Percentiles rank a stretch among this genome's conserved stretches.
Evolutionary conservation across 2,329 filamentous ascomycete genomes (phyloP).

Genomic region (Escovopsis weberi): DNA sequence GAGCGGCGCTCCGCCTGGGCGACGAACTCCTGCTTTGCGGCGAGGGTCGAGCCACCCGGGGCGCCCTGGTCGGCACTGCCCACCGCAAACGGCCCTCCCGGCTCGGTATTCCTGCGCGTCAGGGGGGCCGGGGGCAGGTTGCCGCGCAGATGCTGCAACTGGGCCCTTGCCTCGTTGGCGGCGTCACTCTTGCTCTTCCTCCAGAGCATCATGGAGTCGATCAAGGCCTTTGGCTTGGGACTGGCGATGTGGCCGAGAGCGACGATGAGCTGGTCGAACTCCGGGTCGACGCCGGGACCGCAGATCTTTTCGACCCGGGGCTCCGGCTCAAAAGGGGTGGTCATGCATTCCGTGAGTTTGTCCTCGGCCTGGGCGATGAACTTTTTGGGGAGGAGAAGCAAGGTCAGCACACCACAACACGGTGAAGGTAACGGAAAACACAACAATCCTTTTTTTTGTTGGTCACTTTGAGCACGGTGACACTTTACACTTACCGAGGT

Average conservation of each 20-base stretch:
- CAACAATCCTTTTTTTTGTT: too few species aligned
- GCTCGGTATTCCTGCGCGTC: slow-evolving; percentile 62
- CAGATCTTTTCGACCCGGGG: slow-evolving; percentile 80
- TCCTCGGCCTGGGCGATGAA: slow-evolving; percentile 96
- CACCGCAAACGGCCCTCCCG: slow-evolving; percentile 23
- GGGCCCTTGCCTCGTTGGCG: slow-evolving; percentile 51
- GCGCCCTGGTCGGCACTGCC: slow-evolving; percentile 13
- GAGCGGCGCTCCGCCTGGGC: slow-evolving; percentile 76
- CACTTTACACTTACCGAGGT: slow-evolving; percentile 52
- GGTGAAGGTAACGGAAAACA: too few species aligned
- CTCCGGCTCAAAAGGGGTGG: slow-evolving; percentile 63
- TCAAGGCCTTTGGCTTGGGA: slow-evolving; percentile 84
- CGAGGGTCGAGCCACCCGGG: slow-evolving; percentile 24
- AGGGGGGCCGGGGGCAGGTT: slow-evolving; percentile 33
- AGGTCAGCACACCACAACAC: too few species aligned
- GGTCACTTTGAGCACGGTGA: too few species aligned
- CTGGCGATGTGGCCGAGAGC: slow-evolving; percentile 90
- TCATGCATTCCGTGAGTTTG: slow-evolving; percentile 81
- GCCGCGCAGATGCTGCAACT: slow-evolving; percentile 38
- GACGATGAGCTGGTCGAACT: slow-evolving; percentile 86
- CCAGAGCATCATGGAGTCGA: slow-evolving; percentile 98
- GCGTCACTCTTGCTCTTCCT: slow-evolving; percentile 89
- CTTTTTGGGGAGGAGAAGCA: slow-evolving; percentile 18
- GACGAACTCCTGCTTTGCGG: slow-evolving; percentile 53
- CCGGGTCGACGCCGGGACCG: slow-evolving; percentile 72